These are phyloP conservation scores for Gastrolobium bilobum DNA, from an alignment of 306 rosid species.

Conservation along the genomic window DNA sequence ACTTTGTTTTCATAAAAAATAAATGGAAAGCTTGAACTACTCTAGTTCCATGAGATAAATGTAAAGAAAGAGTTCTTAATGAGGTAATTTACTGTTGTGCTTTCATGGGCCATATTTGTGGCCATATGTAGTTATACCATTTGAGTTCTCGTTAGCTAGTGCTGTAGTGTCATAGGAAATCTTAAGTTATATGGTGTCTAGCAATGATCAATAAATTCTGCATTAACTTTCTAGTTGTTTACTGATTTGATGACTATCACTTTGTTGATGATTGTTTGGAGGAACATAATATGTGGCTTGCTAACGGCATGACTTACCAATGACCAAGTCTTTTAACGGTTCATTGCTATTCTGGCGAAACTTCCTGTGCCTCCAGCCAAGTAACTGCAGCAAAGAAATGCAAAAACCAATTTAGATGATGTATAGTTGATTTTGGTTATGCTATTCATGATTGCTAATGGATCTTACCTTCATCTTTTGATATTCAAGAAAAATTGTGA, in stretches of 20 bases:
- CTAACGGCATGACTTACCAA: slow-evolving; percentile 69
- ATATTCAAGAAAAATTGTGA: slow-evolving; percentile 49
- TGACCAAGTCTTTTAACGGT: slow-evolving; percentile 72
- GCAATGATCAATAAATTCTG: slow-evolving; percentile 1
- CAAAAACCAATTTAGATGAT: slow-evolving; percentile 45
- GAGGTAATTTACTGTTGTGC: background rate
- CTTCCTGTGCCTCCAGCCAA: slow-evolving; percentile 98
- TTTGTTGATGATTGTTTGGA: slow-evolving; percentile 9
- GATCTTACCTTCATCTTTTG: slow-evolving; percentile 81
- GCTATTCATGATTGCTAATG: slow-evolving; percentile 33
- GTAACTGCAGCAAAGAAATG: slow-evolving; percentile 67
- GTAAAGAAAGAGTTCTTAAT: too few species aligned
- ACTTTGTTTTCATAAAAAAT: too few species aligned
- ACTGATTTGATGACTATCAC: slow-evolving; percentile 13
- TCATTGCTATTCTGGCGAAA: slow-evolving; percentile 85
- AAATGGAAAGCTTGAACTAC: too few species aligned
- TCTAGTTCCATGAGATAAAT: too few species aligned
- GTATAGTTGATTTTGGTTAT: slow-evolving; percentile 8
- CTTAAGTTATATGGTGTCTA: background rate
- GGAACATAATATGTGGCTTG: slow-evolving; percentile 30
- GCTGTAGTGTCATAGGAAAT: background rate
- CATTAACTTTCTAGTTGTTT: background rate
- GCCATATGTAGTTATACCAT: slow-evolving; percentile 8
- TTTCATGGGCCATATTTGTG: slow-evolving; percentile 22
- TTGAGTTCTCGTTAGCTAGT: background rate